Evolutionary conservation across 2,329 filamentous ascomycete genomes (phyloP).

Genomic region (Cercospora brassicicola): DNA sequence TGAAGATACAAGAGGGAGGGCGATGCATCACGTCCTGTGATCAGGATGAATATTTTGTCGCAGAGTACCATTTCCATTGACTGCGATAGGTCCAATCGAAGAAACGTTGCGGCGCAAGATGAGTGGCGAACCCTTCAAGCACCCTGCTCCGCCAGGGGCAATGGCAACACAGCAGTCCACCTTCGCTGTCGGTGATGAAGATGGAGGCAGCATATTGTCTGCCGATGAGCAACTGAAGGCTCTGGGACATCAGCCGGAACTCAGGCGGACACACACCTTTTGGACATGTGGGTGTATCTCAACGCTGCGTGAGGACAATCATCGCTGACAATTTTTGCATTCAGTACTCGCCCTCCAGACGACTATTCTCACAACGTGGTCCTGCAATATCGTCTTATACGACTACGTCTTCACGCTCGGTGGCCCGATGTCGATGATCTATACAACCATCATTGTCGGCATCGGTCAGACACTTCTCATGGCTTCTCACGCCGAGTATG

Average conservation of each 20-base stretch:
- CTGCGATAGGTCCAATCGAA: not conserved
- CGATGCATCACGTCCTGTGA: not conserved
- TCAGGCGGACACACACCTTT: not conserved
- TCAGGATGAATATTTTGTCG: not conserved
- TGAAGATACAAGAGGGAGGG: not conserved
- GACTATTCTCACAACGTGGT: conserved; percentile 9
- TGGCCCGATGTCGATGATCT: not conserved
- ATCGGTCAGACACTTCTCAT: conserved; percentile 13
- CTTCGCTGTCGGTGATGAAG: not conserved
- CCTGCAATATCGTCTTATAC: conserved; percentile 14
- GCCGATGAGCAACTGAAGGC: not conserved
- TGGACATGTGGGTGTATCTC: not conserved
- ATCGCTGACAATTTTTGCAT: not conserved
- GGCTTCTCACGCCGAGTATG: conserved; percentile 12
- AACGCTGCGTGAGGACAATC: not conserved
- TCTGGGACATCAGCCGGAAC: not conserved
- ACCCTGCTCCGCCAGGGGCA: not conserved
- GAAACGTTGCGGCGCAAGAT: not conserved
- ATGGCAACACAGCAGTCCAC: not conserved
- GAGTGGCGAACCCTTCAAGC: not conserved
- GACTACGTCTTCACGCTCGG: conserved; percentile 12
- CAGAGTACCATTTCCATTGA: not conserved
- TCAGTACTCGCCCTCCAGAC: not conserved
- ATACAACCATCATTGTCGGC: conserved; percentile 8
- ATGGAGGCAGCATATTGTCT: not conserved